Base-by-base conservation (phyloP, 495 filamentous ascomycete species). In the Penicillium dipodomyicola region DNA sequence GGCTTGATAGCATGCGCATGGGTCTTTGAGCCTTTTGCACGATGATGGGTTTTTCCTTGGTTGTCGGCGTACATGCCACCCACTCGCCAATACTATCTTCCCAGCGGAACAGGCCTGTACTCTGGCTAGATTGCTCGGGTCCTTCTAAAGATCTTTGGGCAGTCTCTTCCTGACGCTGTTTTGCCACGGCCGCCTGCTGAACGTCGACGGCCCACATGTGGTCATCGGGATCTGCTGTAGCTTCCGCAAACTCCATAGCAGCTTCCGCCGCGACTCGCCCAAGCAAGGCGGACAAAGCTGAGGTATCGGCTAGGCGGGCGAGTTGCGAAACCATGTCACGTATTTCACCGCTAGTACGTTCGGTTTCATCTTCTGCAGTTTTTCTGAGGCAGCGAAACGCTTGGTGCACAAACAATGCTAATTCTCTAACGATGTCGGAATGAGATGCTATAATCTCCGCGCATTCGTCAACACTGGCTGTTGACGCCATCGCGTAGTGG, bases 51-150 rank as follows among this genome's bases (percentile, higher is more conserved):
- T 62, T 61, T 19, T 53, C 11, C 51, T 71, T 74, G 32, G 54
- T 17, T 29, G 62, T 68, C 6, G 79, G 79, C 15, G 77, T 81
- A 35, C 70, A 72, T 42, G 70, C 73, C 44, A 82, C 73, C 80
- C 80, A 82, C 55, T 82, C 80, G 33, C 74, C 76, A 62, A 82
- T 81, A 41, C 76, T 76, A 52, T 82, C 79, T 60, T 83, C 80
- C 80, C 80, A 83, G 43, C 76, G 74, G 52, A 73, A 83, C 12
- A 74, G 61, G n/a, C 67, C 71, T 17, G 42, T 63, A 3, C 19
- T 52, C 10, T 56, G 56, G 20, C 47, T 49, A 30, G 57, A 52
- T 30, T 50, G 33, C 8, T 56, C 54, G n/a, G 52, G 22, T 58
- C 67, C 50, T 57, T 69, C 33, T 19, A 32, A 32, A 60, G 61